A percentile compares a stretch with the other conserved stretches of the same genome.
Evolutionary conservation across 192 early-diverging fungal species (phyloP).

Genomic region (Rhizophagus clarus): DNA sequence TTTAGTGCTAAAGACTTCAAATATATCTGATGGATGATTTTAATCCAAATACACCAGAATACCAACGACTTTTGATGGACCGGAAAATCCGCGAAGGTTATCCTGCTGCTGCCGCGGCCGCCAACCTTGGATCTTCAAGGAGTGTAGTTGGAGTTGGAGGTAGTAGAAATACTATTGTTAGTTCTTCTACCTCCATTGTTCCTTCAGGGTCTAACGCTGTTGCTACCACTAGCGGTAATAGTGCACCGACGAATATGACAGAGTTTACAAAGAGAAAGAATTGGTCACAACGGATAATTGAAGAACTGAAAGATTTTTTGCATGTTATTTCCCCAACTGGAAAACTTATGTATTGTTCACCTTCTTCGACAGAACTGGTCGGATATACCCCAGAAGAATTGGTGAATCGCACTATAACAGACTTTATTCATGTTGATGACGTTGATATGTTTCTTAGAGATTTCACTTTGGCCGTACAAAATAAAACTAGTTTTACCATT

Average conservation of each 20-base stretch:
- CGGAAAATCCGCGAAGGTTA: conserved; percentile 15
- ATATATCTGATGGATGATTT: not conserved
- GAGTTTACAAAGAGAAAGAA: conserved; percentile 53
- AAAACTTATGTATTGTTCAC: conserved; percentile 51
- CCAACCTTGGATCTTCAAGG: not conserved
- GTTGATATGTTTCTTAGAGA: conserved; percentile 50
- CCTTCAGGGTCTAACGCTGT: not conserved
- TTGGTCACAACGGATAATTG: conserved; percentile 49
- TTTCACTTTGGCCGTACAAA: conserved; percentile 43
- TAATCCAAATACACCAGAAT: conserved; percentile 6
- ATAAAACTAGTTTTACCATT: conserved; percentile 38
- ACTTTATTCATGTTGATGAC: conserved; percentile 52
- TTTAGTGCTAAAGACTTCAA: not conserved
- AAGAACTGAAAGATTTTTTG: conserved; percentile 49
- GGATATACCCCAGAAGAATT: conserved; percentile 51
- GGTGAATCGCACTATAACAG: conserved; percentile 45
- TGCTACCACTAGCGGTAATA: not conserved
- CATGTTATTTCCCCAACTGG: conserved; percentile 49
- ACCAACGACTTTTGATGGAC: conserved; percentile 18
- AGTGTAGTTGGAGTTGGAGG: conserved; percentile 1
- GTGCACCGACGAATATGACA: conserved; percentile 24
- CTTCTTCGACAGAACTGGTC: conserved; percentile 42
- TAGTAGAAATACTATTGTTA: not conserved
- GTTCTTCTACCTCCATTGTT: not conserved
- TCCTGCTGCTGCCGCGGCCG: not conserved